These are phyloP conservation scores for Solanum rostratum DNA, from an alignment of 257 asterid species.

Conservation along the genomic window DNA sequence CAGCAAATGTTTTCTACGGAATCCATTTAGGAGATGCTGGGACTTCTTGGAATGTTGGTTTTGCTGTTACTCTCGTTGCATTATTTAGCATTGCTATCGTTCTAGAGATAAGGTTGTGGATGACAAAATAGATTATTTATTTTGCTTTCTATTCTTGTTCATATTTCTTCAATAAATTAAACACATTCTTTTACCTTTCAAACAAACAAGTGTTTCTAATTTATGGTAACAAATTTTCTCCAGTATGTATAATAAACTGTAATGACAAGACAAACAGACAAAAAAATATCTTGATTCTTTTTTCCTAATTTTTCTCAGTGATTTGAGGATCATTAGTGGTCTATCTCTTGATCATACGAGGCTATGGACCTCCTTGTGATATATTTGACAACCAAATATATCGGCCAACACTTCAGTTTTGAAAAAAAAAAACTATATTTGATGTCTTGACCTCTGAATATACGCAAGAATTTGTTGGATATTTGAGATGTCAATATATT, in stretches of 20 bases:
- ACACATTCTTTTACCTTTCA: not conserved
- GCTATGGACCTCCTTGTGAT: too few relatives aligned
- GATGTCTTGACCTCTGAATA: too few relatives aligned
- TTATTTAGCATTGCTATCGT: slow-evolving; percentile 27
- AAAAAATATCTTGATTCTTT: too few relatives aligned
- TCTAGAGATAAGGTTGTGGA: slow-evolving; percentile 49
- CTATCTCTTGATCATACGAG: too few relatives aligned
- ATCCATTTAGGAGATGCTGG: slow-evolving; percentile 57
- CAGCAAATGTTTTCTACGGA: slow-evolving; percentile 65
- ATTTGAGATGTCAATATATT: too few relatives aligned
- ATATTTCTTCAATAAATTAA: not conserved
- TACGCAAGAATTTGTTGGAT: too few relatives aligned
- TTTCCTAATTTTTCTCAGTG: too few relatives aligned
- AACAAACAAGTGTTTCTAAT: not conserved
- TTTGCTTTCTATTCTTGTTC: not conserved
- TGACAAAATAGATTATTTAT: slow-evolving; percentile 6
- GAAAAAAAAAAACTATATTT: too few relatives aligned
- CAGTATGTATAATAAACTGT: not conserved
- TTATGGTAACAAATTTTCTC: not conserved
- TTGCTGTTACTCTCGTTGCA: slow-evolving; percentile 36
- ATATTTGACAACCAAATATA: too few relatives aligned
- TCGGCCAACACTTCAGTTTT: too few relatives aligned
- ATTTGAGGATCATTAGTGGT: too few relatives aligned
- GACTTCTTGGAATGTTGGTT: slow-evolving; percentile 62
- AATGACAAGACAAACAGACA: too few relatives aligned